Base-by-base conservation (phyloP, 2,329 filamentous ascomycete species). In the Dendrostoma leiphaemia region DNA sequence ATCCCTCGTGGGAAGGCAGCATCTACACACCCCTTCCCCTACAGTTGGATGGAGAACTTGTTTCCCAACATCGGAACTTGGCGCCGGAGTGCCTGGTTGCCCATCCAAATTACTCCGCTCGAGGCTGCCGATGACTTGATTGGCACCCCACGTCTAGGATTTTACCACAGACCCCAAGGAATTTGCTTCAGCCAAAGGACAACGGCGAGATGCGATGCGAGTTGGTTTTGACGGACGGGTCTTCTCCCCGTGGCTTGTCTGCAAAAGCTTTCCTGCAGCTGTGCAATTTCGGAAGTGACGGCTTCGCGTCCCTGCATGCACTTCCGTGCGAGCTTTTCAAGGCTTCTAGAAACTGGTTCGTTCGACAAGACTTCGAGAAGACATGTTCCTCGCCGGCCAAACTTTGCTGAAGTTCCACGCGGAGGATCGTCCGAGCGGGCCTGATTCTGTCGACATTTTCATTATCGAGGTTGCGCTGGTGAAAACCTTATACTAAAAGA, bases 231-330 rank as follows among this genome's bases (percentile, higher is more conserved):
- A 13, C 12, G 28, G 28, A 23, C 29, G 44, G 23, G 6, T 9
- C 13, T 21, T 26, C 23, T 24, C 45, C 45, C 45, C 32, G 15
- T 41, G 13, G 31, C 9, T 17, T 26, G 21, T 2, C 21, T 19
- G 17, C 21, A 26, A 15, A 23, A 12, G 17, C 17, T n/a, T 8
- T 23, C 17, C n/a, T 35, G 10, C 45, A 21, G 32, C 21, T 35
- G 15, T 37, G 45, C 21, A 48, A 37, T 23, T 5, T 35, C 23
- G 31, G 32, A 21, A 29, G 24, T 28, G 38, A 44, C 12, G 38
- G 31, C 29, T 37, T 45, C 49, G 40, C 31, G 34, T 37, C 40
- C 49, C 49, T 51, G 49, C 49, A 51, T 17, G 15, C 45, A 40
- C 3, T 15, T 8, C 15, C 26, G 19, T 29, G 35, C 35, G 28